Evolutionary conservation across 2,329 filamentous ascomycete species (phyloP).

Genomic region (Parascedosporium putredinis): DNA sequence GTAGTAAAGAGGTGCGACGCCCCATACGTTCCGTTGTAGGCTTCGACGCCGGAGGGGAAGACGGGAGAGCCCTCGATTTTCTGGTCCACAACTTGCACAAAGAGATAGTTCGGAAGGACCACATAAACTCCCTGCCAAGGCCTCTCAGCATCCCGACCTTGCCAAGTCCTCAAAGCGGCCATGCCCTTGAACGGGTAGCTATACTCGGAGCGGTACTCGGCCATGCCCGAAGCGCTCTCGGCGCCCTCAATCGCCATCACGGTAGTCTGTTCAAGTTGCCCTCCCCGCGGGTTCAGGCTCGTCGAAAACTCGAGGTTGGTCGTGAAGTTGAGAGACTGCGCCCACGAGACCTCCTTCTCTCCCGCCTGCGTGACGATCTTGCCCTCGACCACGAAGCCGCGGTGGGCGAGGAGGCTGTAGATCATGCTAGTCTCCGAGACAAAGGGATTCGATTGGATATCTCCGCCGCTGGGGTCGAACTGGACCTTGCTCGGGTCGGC

Average conservation of each 20-base stretch:
- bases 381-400: conserved; percentile 43
- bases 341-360: conserved; percentile 36
- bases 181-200: conserved; percentile 41
- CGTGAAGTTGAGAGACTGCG: conserved; percentile 44
- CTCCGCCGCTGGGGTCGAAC: conserved; percentile 14
- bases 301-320: too few relatives aligned
- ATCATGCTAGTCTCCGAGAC: too few relatives aligned
- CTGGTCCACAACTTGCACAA: too few relatives aligned
- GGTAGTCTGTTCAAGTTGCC: conserved; percentile 29
- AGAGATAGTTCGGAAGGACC: too few relatives aligned
- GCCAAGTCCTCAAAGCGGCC: too few relatives aligned
- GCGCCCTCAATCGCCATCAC: conserved; percentile 32
- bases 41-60: conserved; percentile 51
- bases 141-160: too few relatives aligned
- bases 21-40: conserved; percentile 22
- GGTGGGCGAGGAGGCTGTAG: conserved; percentile 46
- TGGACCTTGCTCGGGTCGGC: conserved; percentile 32
- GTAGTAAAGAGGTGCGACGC: conserved; percentile 32
- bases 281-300: conserved; percentile 26
- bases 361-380: conserved; percentile 19
- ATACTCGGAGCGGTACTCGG: conserved; percentile 49
- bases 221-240: conserved; percentile 26
- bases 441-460: too few relatives aligned
- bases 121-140: too few relatives aligned
- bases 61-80: conserved; percentile 27